Evolutionary conservation across 352 stramenopile genomes (phyloP), one percentile per base, ranked within the genome.

Genomic region (Phytophthora vignae): DNA sequence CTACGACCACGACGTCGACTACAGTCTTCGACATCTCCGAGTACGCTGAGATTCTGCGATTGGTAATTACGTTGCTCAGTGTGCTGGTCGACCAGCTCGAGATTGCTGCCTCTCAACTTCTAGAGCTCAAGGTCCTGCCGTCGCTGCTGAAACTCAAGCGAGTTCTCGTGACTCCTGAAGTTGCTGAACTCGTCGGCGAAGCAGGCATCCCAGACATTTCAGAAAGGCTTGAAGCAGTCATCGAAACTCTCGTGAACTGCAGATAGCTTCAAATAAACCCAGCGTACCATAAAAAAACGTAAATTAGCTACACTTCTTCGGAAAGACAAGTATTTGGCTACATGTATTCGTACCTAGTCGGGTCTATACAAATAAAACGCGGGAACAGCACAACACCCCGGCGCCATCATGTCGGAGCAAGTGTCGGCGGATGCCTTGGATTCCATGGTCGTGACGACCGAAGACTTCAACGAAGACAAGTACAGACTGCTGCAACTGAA

Each of bases 401-500:
- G 14, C 38, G 25, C 49, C 49, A 53, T 55, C 38, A 84, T 84
- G 77, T 40, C 64, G 42, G 62, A 81, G 27, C 53, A 27, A 31
- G 22, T n/a, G 59, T 53, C 46, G 19, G 42, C 31, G n/a, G 44
- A 63, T 56, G 46, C 44, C 5, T 59, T 62, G 59, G 70, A 77
- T 72, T 72, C 77, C 42, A 69, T 83, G 68, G 42, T 93, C 58
- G 79, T 90, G 53, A 90, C 83, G 50, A 67, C 76, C n/a, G 62
- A 38, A 56, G 77, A 82, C 63, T 94, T 90, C 62, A 81, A 77
- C 25, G 59, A 77, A 9, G 76, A 91, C 67, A 82, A 76, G 54
- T 93, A 83, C 72, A 76, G 77, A 17, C 66, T 94, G 19, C 62
- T 94, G 57, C 82, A 94, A 67, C 69, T 94, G 22, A 88, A 87